Evolutionary conservation across 495 filamentous ascomycete species (phyloP), one percentile per base, ranked within the genome.

Genomic region (Daldinia concentrica): DNA sequence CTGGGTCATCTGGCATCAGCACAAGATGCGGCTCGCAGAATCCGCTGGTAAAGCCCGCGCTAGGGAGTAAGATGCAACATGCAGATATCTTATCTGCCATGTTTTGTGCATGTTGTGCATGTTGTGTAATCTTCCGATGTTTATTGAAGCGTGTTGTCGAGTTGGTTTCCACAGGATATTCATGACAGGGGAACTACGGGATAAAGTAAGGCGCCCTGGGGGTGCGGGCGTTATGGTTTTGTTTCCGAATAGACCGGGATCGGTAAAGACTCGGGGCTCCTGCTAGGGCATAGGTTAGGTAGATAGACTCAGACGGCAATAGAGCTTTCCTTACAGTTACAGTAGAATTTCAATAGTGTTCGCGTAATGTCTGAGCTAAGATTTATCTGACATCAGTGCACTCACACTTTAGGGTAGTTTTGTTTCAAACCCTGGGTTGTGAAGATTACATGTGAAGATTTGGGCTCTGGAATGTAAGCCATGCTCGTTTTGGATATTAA

Each of bases 1-100:
- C 30, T 92, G 88, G 87, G 90, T 89, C 61, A 97, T 98, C 70
- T 81, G 89, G 74, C 88, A 90, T 64, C 91, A 94, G 75, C 73
- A 73, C 27, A 62, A 45, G 12, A 37, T 63, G 45, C 68, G 79
- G 5, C 22, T 78, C 37, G 74, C 71, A 50, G 80, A 82, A 56
- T 69, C 78, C 39, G 71, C 72, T 1, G 77, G 76, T 4, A 82
- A 83, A 68, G 69, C 62, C 0, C 73, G 62, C 11, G 64, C 73
- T 0, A 50, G 61, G 37, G 67, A 77, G 64, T 74, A 22, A 17
- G 6, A 34, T 34, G 12, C 6, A 7, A n/a, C 7, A 15, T 8
- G 15, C 2, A 58, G 8, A 15, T 57, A 27, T 34, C 43, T 24
- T 22, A 48, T 12, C 19, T 22, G 17, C 7, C 7, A n/a, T 14